These are phyloP conservation scores for Chaetomium olivaceum DNA, from an alignment of 2,329 filamentous ascomycete genomes.

Conservation along the genomic window DNA sequence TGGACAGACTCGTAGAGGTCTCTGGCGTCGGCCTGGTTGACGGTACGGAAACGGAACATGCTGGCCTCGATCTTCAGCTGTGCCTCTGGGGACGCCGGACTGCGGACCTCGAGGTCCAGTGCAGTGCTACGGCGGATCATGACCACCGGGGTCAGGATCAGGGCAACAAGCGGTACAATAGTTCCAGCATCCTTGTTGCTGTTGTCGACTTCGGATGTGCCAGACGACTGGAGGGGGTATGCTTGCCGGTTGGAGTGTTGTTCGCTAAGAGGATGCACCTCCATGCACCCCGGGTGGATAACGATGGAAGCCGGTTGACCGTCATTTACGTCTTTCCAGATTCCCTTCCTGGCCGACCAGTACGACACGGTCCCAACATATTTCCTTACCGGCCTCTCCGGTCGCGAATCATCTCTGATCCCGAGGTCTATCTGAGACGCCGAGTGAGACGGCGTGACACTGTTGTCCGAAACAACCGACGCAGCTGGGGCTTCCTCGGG, in stretches of 20 bases:
- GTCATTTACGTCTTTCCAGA: slow-evolving; percentile 60
- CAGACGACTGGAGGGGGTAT: slow-evolving; percentile 38
- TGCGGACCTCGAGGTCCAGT: slow-evolving; percentile 91
- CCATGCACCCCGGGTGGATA: slow-evolving; percentile 59
- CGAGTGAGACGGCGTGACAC: slow-evolving; percentile 76
- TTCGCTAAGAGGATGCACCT: slow-evolving; percentile 52
- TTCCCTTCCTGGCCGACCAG: slow-evolving; percentile 61
- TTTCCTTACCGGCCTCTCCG: slow-evolving; percentile 46
- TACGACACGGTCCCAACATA: slow-evolving; percentile 59
- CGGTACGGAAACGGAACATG: slow-evolving; percentile 89
- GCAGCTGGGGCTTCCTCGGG: slow-evolving; percentile 40
- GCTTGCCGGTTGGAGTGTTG: slow-evolving; percentile 39
- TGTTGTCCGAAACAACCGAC: slow-evolving; percentile 54
- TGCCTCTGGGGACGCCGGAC: slow-evolving; percentile 73
- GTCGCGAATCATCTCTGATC: slow-evolving; percentile 46
- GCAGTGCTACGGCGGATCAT: slow-evolving; percentile 87
- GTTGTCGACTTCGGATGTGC: slow-evolving; percentile 37
- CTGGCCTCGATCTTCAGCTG: slow-evolving; percentile 64
- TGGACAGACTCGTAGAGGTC: slow-evolving; percentile 85
- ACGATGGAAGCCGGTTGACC: slow-evolving; percentile 55
- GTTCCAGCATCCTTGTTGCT: slow-evolving; percentile 37
- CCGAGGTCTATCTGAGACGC: slow-evolving; percentile 71
- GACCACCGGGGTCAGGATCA: slow-evolving; percentile 89
- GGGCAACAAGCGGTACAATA: slow-evolving; percentile 58
- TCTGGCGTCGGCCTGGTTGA: slow-evolving; percentile 74